Evolutionary conservation across 352 stramenopile genomes (phyloP), one percentile per base, ranked within the genome.

Genomic region (Pseudoperonospora humuli): DNA sequence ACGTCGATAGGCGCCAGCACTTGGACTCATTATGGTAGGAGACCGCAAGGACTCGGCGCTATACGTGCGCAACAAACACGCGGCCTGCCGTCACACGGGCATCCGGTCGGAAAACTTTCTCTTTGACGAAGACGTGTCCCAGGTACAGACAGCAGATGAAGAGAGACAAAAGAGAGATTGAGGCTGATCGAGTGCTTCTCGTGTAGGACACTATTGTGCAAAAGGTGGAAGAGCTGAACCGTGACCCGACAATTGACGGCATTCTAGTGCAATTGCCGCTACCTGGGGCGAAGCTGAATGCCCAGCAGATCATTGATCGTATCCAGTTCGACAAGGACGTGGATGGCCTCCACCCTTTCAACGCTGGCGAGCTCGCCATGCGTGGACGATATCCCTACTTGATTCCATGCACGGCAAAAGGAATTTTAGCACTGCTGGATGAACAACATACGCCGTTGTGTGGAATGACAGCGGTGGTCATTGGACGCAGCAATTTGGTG

Each of bases 51-150:
- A 99, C 63, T 98, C 93, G 38, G 78, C 80, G 14, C 89, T 97
- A 18, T 99, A 99, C 62, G 97, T 99, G 25, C 84, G 94, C 33
- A 98, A 97, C 70, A 99, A 99, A 71, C 93, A 97, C 57, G 91
- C 93, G 39, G 96, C 96, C 14, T 98, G 94, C 41, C 75, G 75
- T 26, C 87, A 97, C 62, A 76, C 91, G 3, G 96, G 96, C 28
- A 97, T 99, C 50, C 57, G 64, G 1, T 96, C 83, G 3, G 85
- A 96, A 50, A 86, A 96, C 49, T 84, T 84, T 37, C 51, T 93
- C 9, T 85, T 95, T 18, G 50, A 86, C 0, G 72, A 85, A 24
- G 37, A 39, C 28, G 72, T 76, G 3, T 64, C 54, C 5, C 67
- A 93, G 65, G 81, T 92, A 57, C 7, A 7, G n/a, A n/a, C n/a